Base-by-base conservation (phyloP, 805 yeast species). In the Candida andamanensis region DNA sequence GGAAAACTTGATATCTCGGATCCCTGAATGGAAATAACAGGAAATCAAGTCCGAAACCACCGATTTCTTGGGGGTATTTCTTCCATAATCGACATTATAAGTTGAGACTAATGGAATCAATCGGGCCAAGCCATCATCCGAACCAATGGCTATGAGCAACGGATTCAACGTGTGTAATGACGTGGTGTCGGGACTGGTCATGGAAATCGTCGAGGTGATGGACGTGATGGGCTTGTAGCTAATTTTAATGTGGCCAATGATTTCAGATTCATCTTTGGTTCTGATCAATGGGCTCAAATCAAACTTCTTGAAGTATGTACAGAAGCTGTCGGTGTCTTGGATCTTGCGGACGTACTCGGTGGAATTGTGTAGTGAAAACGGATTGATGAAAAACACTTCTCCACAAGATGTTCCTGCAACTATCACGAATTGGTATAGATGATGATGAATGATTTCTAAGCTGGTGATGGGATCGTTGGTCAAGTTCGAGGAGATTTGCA, bases 361-460 rank as follows among this genome's bases (percentile, higher is more conserved):
- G 9, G 16, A 22, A 10, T 26, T 18, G 24, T 38, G 22, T 7
- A 18, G 14, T 4, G 28, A 6, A 29, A 40, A 46, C 4, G 63
- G 62, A 43, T 72, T 72, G 32, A 76, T 66, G 3, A 76, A 52
- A 26, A 68, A 53, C 4, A 79, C 56, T 30, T 76, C 74, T 2
- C 90, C 90, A 54, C 79, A 78, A 17, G 75, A 63, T 46, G 67
- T 79, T 1, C 81, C 85, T 2, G 71, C 80, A 9, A 73, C 58
- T 10, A 80, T 69, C 38, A 66, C 65, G 17, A 62, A 50, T 3
- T 72, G 76, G 43, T 60, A 52, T 10, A 47, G 44, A 1, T 69
- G 63, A 52, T 47, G 41, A 44, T 46, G 25, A 20, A 46, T 47
- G 15, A 41, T 42, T n/a, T 55, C 54, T 6, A 52, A 17, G 20